Conservation (phyloP, 2,329 filamentous ascomycete species). For the Colletotrichum camelliae region DNA sequence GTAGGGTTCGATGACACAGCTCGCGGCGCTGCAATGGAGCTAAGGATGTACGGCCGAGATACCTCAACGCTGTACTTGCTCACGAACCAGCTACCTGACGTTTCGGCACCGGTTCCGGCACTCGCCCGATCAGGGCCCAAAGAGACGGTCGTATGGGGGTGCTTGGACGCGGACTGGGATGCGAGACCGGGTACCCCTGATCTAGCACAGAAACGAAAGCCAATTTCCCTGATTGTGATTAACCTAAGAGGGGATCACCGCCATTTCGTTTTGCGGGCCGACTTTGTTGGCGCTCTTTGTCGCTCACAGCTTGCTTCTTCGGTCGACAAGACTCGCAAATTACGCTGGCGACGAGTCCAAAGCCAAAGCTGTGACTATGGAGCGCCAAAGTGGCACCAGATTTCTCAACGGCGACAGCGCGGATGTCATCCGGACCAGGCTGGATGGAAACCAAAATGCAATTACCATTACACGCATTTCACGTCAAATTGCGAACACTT, state of each 20-base stretch:
- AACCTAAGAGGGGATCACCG: constrained; percentile 19
- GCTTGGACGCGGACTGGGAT: constrained; percentile 18
- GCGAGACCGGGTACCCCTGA: constrained; percentile 16
- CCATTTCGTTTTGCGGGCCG: constrained; percentile 21
- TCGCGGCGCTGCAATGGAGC: not conserved
- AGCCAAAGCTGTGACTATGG: constrained; percentile 1
- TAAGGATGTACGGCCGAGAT: not conserved
- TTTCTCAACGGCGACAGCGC: not conserved
- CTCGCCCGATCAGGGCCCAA: constrained; percentile 23
- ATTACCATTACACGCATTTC: not conserved
- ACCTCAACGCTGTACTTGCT: not conserved
- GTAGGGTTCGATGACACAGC: not conserved
- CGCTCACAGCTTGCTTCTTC: constrained; percentile 12
- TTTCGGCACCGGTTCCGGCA: constrained; percentile 24
- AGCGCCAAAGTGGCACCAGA: not conserved
- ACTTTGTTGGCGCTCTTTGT: not conserved
- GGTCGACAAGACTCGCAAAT: constrained; percentile 7
- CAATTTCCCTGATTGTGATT: constrained; percentile 24
- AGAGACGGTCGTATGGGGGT: constrained; percentile 22
- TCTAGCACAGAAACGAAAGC: constrained; percentile 14
- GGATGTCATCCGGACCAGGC: constrained; percentile 11
- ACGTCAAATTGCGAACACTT: not conserved
- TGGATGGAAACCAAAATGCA: not conserved
- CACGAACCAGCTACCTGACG: constrained; percentile 17
- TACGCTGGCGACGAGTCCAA: not conserved